These are phyloP conservation scores for Stachybotrys elegans DNA, from an alignment of 2,329 filamentous ascomycete species.

Conservation along the genomic window DNA sequence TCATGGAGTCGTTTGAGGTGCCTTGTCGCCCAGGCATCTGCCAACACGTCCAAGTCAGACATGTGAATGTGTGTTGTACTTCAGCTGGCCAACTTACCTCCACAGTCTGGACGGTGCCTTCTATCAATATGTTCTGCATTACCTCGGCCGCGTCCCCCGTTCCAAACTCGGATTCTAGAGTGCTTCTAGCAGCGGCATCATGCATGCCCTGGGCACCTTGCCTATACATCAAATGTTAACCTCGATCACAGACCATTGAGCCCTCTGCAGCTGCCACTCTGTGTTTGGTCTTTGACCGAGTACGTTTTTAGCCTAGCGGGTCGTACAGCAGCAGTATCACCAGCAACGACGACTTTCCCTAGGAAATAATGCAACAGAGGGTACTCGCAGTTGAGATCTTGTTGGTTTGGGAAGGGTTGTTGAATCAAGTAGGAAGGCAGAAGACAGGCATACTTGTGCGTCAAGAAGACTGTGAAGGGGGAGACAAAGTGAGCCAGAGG, in stretches of 20 bases:
- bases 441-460: constrained; percentile 75
- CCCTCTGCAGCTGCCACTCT: no score
- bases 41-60: no score
- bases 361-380: no score
- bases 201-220: constrained; percentile 80
- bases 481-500: constrained; percentile 82
- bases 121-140: constrained; percentile 75
- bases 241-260: no score
- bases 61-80: no score
- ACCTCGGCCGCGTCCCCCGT: constrained; percentile 74
- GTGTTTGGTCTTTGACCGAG: no score
- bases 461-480: constrained; percentile 83
- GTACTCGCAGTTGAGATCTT: constrained; percentile 13
- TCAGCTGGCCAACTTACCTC: constrained; percentile 35
- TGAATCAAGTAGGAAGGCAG: constrained; percentile 12
- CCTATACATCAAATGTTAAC: constrained; percentile 47
- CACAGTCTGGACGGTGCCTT: constrained; percentile 62
- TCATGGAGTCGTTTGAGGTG: constrained; percentile 47
- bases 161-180: constrained; percentile 82
- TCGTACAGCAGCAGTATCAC: no score
- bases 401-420: no score
- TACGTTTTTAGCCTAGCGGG: no score
- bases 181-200: constrained; percentile 68
- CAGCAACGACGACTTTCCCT: no score
- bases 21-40: constrained; percentile 50